Percentiles rank a stretch among this genome's conserved stretches.
These are phyloP conservation scores for Inonotus hispidus DNA, from an alignment of 1,284 basidiomycete species.

Conservation along the genomic window DNA sequence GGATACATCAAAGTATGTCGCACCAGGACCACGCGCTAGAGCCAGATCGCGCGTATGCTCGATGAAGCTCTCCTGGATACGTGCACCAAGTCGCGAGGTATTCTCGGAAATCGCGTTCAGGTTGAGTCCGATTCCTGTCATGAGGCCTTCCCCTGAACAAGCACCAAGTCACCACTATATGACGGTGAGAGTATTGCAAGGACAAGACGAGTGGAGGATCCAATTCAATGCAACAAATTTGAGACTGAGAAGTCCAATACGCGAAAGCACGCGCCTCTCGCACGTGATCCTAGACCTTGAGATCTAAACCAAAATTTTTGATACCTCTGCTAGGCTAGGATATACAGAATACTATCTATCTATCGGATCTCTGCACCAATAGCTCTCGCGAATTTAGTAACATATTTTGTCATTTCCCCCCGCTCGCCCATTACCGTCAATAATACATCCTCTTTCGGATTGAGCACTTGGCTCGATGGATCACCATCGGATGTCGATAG, in stretches of 20 bases:
- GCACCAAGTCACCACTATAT: background rate
- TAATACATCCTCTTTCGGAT: constrained; percentile 36
- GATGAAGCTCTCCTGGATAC: constrained; percentile 72
- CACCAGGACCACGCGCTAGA: constrained; percentile 47
- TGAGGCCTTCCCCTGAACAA: background rate
- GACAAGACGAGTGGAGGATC: no score
- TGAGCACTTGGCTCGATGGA: constrained; percentile 22
- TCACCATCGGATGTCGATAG: constrained; percentile 24
- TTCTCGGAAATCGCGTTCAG: constrained; percentile 71
- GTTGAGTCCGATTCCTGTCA: constrained; percentile 35
- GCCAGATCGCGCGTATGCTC: constrained; percentile 72
- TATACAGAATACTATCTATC: background rate
- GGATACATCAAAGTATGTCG: constrained; percentile 57
- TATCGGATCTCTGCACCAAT: constrained; percentile 35
- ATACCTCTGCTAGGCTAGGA: no score
- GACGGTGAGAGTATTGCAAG: background rate
- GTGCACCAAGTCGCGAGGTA: constrained; percentile 72
- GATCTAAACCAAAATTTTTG: no score
- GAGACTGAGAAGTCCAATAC: no score
- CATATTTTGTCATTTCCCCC: constrained; percentile 65
- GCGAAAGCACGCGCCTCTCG: background rate
- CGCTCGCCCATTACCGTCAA: constrained; percentile 86
- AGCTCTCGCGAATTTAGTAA: constrained; percentile 49
- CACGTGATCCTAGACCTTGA: background rate
- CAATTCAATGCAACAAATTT: no score